A percentile compares a stretch with the other conserved stretches of the same genome.
Evolutionary conservation across 2,329 filamentous ascomycete genomes (phyloP).

Genomic region (Diplocarpon mali): DNA sequence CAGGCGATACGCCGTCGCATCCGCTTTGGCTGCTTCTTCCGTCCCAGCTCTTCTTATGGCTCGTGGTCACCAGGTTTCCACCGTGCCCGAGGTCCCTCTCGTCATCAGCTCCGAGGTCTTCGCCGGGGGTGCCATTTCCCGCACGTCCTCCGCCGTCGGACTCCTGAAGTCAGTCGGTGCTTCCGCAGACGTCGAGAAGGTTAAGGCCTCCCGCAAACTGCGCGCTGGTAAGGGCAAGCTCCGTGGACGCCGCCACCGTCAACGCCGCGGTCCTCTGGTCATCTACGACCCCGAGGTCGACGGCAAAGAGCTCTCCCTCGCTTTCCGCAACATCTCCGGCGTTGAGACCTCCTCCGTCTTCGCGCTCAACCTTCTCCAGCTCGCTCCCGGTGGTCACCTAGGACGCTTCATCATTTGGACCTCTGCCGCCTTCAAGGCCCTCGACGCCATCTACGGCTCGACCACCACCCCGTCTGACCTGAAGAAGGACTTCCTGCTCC

Average conservation of each 20-base stretch:
- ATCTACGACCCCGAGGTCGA: slow-evolving; percentile 95
- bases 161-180: slow-evolving; percentile 90
- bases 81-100: slow-evolving; percentile 90
- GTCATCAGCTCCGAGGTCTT: slow-evolving; percentile 89
- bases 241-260: slow-evolving; percentile 88
- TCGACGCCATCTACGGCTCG: slow-evolving; percentile 94
- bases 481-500: slow-evolving; percentile 99
- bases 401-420: slow-evolving; percentile 99
- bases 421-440: slow-evolving; percentile 88
- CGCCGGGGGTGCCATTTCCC: slow-evolving; percentile 65
- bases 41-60: slow-evolving; percentile 90
- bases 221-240: slow-evolving; percentile 99
- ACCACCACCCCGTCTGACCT: slow-evolving; percentile 80
- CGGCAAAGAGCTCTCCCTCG: slow-evolving; percentile 84
- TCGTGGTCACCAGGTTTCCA: slow-evolving; percentile 90
- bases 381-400: slow-evolving; percentile 96
- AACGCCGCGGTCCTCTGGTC: slow-evolving; percentile 94
- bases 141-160: slow-evolving; percentile 77
- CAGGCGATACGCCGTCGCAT: slow-evolving; percentile 94
- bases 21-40: slow-evolving; percentile 91
- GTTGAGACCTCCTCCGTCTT: slow-evolving; percentile 94
- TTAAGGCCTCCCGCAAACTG: slow-evolving; percentile 91
- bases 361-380: slow-evolving; percentile 95
- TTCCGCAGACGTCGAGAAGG: slow-evolving; percentile 84
- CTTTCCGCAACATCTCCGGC: slow-evolving; percentile 98